Evolutionary conservation across 2,329 filamentous ascomycete genomes (phyloP).

Genomic region (Fusarium sp.): DNA sequence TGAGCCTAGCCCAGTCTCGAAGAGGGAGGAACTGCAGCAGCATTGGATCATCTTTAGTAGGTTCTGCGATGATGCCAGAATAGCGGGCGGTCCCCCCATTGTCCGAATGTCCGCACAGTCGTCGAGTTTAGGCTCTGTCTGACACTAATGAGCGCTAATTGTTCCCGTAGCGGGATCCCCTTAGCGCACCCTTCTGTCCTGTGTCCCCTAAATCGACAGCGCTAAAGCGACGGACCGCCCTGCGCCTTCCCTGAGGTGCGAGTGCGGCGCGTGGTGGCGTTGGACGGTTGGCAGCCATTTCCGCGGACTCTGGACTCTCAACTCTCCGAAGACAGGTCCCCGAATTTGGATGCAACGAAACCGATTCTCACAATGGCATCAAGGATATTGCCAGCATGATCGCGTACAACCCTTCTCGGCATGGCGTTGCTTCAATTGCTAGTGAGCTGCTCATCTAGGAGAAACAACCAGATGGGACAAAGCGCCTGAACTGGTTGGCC

Average conservation of each 20-base stretch:
- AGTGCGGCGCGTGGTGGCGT: slow-evolving; percentile 7
- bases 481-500: slow-evolving; percentile 12
- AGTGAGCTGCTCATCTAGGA: slow-evolving; percentile 14
- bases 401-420: slow-evolving; percentile 3
- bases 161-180: slow-evolving; percentile 14
- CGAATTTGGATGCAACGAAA: slow-evolving; percentile 3
- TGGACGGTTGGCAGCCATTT: slow-evolving; percentile 6
- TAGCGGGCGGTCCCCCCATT: slow-evolving; percentile 15
- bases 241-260: slow-evolving; percentile 8
- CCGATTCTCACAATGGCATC: slow-evolving; percentile 13
- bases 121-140: not conserved
- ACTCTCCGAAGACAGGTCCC: slow-evolving; percentile 11
- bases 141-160: slow-evolving; percentile 1
- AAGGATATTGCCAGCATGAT: not conserved
- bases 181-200: slow-evolving; percentile 21
- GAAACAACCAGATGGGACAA: slow-evolving; percentile 12
- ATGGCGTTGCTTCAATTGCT: slow-evolving; percentile 5
- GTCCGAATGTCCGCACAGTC: slow-evolving; percentile 7
- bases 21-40: slow-evolving; percentile 13
- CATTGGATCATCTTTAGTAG: slow-evolving; percentile 1
- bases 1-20: slow-evolving; percentile 12
- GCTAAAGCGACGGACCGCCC: slow-evolving; percentile 12
- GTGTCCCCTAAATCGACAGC: slow-evolving; percentile 17
- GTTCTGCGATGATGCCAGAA: slow-evolving; percentile 11
- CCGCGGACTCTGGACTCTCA: slow-evolving; percentile 9